Conservation (phyloP, 371 early-diverging fungal genomes). For the Phascolomyces articulosus region DNA sequence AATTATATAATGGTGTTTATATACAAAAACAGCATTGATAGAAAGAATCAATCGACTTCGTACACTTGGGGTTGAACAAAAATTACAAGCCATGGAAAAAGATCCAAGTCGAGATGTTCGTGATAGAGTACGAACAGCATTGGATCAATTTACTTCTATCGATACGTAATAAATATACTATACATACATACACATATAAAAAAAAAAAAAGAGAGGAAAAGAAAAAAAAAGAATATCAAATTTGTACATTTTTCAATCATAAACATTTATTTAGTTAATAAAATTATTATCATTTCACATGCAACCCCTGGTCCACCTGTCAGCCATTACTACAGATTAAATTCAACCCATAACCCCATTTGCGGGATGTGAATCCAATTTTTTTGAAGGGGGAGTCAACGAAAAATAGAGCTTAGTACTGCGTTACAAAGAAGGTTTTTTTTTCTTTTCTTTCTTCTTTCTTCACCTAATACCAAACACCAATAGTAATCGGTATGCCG, state of each 20-base stretch:
- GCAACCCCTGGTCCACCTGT: not conserved
- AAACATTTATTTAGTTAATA: too few relatives aligned
- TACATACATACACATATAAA: too few relatives aligned
- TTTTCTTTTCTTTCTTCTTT: conserved; percentile 1
- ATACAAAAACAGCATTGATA: conserved; percentile 1
- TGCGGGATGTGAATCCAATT: not conserved
- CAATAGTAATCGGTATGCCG: conserved; percentile 5
- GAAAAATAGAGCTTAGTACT: too few relatives aligned
- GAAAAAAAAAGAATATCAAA: conserved; percentile 4
- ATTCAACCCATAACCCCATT: not conserved
- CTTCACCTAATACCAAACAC: too few relatives aligned
- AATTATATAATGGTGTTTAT: conserved; percentile 9
- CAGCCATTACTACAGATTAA: not conserved
- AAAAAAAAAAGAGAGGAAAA: too few relatives aligned
- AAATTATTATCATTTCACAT: not conserved
- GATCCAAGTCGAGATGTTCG: conserved; percentile 73
- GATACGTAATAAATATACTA: conserved; percentile 12
- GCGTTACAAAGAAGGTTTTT: too few relatives aligned
- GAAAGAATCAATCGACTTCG: conserved; percentile 32
- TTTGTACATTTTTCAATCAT: too few relatives aligned
- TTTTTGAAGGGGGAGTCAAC: not conserved
- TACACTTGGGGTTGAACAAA: conserved; percentile 64
- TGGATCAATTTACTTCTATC: conserved; percentile 53
- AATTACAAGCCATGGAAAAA: conserved; percentile 52
- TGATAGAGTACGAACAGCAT: conserved; percentile 75